phyloP scores from a whole-genome alignment of 139 green algal species.

The Closterium sp. region DNA sequence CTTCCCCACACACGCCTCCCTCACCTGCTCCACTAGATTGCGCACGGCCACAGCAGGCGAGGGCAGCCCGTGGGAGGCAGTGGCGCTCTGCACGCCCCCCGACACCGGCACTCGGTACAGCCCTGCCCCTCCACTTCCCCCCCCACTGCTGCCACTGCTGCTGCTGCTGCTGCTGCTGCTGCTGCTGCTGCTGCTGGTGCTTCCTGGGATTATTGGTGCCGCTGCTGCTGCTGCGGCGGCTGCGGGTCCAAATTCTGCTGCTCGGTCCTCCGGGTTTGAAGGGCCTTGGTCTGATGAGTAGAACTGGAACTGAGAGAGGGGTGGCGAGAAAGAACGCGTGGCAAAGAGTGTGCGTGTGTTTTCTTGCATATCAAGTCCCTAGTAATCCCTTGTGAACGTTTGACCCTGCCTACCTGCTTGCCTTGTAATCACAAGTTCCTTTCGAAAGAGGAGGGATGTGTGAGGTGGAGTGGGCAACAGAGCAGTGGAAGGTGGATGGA shows the following conservation, averaged over 20 bases:
- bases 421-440: too few relatives aligned
- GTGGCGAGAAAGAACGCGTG: neutral
- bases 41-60: conserved; percentile 77
- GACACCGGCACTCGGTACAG: conserved; percentile 72
- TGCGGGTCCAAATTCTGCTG: neutral
- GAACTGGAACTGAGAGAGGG: neutral
- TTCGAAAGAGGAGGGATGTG: neutral
- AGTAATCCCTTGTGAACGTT: too few relatives aligned
- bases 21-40: conserved; percentile 75
- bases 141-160: neutral
- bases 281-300: neutral
- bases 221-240: neutral
- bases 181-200: neutral
- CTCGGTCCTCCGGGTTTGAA: neutral
- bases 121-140: conserved; percentile 33
- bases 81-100: conserved; percentile 85
- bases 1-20: conserved; percentile 60
- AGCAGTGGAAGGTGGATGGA: neutral
- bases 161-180: neutral
- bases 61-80: conserved; percentile 80
- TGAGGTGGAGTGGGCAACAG: neutral
- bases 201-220: neutral
- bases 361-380: too few relatives aligned
- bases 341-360: too few relatives aligned
- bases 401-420: too few relatives aligned